phyloP scores from a whole-genome alignment of 78 protist genomes.

The slime mould (Dictyostelium discoideum) region DNA sequence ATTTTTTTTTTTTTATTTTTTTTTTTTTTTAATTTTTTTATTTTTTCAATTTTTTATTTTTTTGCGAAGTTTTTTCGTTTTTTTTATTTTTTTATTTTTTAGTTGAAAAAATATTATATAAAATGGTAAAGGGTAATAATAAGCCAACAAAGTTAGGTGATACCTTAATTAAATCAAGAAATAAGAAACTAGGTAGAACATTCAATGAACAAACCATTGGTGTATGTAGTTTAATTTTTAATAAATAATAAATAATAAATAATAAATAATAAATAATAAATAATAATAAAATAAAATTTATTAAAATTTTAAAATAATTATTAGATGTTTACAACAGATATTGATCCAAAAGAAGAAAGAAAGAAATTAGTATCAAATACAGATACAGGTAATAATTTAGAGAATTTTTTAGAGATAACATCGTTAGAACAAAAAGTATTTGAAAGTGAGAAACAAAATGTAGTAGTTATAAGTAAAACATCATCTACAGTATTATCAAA shows the following conservation, averaged over 20 bases:
- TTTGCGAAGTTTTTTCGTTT: no score
- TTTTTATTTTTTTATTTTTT: no score
- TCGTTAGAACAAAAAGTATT: conserved; percentile 76
- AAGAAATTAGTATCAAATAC: conserved; percentile 65
- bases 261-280: no score
- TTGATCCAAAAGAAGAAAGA: conserved; percentile 80
- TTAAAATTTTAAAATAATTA: no score
- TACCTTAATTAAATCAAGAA: conserved; percentile 47
- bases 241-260: no score
- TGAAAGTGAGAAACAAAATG: conserved; percentile 82
- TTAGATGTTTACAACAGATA: conserved; percentile 78
- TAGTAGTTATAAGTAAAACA: conserved; percentile 56
- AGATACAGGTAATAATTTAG: conserved; percentile 47
- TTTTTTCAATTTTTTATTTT: no score
- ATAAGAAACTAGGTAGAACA: conserved; percentile 64
- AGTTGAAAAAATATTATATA: no score
- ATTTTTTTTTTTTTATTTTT: no score
- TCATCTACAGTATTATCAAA: conserved; percentile 47
- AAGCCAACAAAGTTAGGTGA: conserved; percentile 23
- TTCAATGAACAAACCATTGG: conserved; percentile 68
- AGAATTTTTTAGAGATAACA: conserved; percentile 56
- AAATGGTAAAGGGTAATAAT: neutral
- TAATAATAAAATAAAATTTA: no score
- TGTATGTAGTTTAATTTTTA: conserved; percentile 12
- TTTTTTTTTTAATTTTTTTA: no score